These are phyloP conservation scores for Apiospora aurea DNA, from an alignment of 2,329 filamentous ascomycete species.

Conservation along the genomic window DNA sequence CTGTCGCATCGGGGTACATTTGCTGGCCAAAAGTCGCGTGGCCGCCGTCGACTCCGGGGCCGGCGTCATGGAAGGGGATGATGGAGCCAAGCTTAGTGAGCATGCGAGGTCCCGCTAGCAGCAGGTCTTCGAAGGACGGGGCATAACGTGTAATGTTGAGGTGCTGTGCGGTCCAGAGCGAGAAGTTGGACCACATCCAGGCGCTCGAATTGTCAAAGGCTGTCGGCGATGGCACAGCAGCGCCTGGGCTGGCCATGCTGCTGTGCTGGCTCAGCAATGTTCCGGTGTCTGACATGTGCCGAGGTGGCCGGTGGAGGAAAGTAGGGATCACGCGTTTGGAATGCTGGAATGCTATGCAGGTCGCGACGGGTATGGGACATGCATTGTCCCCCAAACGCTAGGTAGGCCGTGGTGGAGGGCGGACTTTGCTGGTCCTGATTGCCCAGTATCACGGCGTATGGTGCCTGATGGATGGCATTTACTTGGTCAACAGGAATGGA, in stretches of 20 bases:
- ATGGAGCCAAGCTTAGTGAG: conserved; percentile 69
- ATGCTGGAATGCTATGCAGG: conserved; percentile 17
- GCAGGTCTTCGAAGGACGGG: conserved; percentile 72
- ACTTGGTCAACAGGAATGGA: neutral
- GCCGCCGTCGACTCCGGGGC: conserved; percentile 60
- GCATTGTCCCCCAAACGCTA: neutral
- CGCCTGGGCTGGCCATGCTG: conserved; percentile 42
- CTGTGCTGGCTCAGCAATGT: conserved; percentile 15
- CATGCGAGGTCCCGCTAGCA: conserved; percentile 74
- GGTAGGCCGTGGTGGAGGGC: neutral
- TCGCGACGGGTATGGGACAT: conserved; percentile 18
- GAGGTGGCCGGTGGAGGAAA: conserved; percentile 16
- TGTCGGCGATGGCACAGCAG: conserved; percentile 38
- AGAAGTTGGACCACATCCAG: conserved; percentile 63
- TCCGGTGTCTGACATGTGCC: conserved; percentile 14
- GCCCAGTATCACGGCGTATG: neutral
- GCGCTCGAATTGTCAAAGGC: conserved; percentile 50
- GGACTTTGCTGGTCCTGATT: neutral
- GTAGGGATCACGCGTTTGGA: conserved; percentile 12
- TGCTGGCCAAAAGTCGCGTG: conserved; percentile 50
- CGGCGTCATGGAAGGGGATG: conserved; percentile 63
- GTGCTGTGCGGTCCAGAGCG: conserved; percentile 58
- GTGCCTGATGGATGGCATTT: neutral
- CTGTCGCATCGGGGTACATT: conserved; percentile 42
- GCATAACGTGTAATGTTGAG: conserved; percentile 64